Evolutionary conservation across 345 rosid species (phyloP), one percentile per base, ranked within the genome.

Genomic region (Arabis hirsuta): DNA sequence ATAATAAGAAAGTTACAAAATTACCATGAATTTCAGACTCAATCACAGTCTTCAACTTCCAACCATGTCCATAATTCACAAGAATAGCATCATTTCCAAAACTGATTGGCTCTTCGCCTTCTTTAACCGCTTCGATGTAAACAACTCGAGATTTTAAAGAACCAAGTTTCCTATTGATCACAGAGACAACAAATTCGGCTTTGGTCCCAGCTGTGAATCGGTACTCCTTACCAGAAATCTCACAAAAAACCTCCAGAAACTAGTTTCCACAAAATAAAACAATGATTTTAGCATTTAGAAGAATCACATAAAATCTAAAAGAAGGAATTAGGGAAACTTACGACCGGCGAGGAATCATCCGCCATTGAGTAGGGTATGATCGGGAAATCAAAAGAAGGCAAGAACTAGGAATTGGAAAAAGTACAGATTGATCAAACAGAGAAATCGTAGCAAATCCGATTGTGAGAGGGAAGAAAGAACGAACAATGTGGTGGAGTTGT

Each of bases 21-120:
- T 51, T 73, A 88, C 88, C 85, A 5, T 77, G 53, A 61, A 54
- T 73, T 75, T 81, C 82, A n/a, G 69, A 19, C 51, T 77, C 86
- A 38, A 75, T 59, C 55, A 90, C 88, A 9, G 94, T 79, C 62
- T 68, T 85, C 80, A 93, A 60, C 70, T 54, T 87, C 97, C 96
- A 93, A 20, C 79, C 90, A 74, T 62, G 42, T 22, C 94, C 96
- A 61, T 82, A 93, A 72, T 78, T 62, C 6, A 80, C 88, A 76
- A 90, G 94, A 73, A 61, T 67, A 5, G 90, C 88, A 80, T 76
- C 82, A 20, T 89, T 90, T 12, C 97, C 98, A 67, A 93, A 93
- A 76, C 78, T 81, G 42, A 93, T 73, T 4, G 91, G 84, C 53
- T 93, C 96, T 55, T 90, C 96, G 5, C 88, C 92, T 39, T 75